Conservation (phyloP, 805 yeast genomes). For the Brettanomyces anomalus region DNA sequence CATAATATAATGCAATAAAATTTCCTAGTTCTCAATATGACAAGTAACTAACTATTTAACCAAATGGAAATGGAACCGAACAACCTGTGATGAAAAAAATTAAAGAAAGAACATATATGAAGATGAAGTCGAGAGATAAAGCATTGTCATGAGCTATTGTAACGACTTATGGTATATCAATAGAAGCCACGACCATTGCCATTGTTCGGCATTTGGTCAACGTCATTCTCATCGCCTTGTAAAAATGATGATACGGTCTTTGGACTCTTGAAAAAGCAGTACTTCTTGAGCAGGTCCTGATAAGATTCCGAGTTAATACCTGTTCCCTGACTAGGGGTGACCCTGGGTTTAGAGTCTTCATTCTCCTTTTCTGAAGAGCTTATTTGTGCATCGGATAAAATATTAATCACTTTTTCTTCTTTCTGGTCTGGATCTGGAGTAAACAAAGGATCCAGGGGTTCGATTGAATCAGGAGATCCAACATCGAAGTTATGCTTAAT, state of each 20-base stretch:
- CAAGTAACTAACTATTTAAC: background rate
- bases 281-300: conserved; percentile 47
- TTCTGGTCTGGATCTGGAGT: background rate
- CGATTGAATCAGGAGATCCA: background rate
- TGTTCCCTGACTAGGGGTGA: conserved; percentile 18
- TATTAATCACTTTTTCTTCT: background rate
- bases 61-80: background rate
- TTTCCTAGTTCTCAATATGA: too few species aligned
- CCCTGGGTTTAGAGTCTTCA: background rate
- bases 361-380: background rate
- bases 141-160: background rate
- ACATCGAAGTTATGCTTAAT: background rate
- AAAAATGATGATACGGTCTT: conserved; percentile 25
- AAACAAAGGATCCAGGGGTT: background rate
- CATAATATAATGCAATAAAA: too few species aligned
- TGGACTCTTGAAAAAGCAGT: conserved; percentile 47
- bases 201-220: conserved; percentile 9
- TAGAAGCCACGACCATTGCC: conserved; percentile 15
- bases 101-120: background rate
- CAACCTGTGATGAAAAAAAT: too few species aligned
- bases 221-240: conserved; percentile 12
- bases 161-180: conserved; percentile 8
- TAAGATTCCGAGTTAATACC: conserved; percentile 42
- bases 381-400: background rate
- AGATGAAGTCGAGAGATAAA: background rate